phyloP scores from a whole-genome alignment of 768 basidiomycete species.

The Termitomyces sp. region DNA sequence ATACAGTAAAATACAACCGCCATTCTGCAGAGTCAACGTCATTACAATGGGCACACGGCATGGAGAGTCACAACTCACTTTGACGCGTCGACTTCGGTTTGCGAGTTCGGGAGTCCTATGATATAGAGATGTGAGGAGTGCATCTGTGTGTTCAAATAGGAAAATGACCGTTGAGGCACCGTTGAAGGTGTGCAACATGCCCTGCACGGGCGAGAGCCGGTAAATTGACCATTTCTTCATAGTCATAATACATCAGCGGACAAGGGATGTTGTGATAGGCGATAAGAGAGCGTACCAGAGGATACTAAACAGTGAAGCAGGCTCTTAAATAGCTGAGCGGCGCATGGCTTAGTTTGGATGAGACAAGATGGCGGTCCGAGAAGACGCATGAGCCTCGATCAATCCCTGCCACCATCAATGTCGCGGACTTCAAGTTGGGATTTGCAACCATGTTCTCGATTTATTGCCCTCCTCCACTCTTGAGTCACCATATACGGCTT shows the following conservation, averaged over 20 bases:
- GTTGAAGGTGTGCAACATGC: slow-evolving; percentile 62
- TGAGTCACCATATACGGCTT: no score
- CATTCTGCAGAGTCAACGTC: slow-evolving; percentile 43
- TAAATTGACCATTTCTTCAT: slow-evolving; percentile 19
- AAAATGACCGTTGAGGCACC: slow-evolving; percentile 54
- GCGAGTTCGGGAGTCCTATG: slow-evolving; percentile 61
- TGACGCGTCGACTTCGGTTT: slow-evolving; percentile 68
- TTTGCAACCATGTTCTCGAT: background rate
- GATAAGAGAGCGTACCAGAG: background rate
- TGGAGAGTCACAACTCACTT: slow-evolving; percentile 39
- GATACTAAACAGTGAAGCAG: background rate
- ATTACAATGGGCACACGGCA: background rate
- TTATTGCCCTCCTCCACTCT: background rate
- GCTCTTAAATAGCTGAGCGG: slow-evolving; percentile 14
- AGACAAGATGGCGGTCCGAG: slow-evolving; percentile 13
- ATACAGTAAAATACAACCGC: slow-evolving; percentile 89
- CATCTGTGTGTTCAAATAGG: background rate
- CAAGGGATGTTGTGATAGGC: background rate
- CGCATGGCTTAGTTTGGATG: slow-evolving; percentile 11
- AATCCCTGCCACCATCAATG: slow-evolving; percentile 4
- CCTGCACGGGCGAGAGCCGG: slow-evolving; percentile 38
- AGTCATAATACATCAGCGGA: slow-evolving; percentile 7
- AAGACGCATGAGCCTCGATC: slow-evolving; percentile 14
- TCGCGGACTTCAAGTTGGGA: slow-evolving; percentile 13
- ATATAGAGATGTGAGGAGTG: background rate